Conservation (phyloP, 352 stramenopile genomes). For the Peronospora destructor region DNA sequence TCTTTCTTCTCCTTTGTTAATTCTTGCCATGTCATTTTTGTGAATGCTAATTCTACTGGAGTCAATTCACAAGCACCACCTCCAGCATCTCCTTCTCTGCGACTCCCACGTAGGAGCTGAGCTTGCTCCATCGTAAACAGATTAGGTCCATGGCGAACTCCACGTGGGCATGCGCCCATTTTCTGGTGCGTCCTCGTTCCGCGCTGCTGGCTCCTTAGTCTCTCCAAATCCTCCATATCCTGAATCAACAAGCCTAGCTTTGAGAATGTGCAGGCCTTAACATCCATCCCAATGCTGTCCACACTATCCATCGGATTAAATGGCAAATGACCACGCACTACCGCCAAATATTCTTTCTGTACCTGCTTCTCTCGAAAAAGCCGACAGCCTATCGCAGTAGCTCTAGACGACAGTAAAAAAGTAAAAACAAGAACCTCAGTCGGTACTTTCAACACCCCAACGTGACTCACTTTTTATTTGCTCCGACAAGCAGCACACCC, state of each 20-base stretch:
- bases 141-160: constrained; percentile 49
- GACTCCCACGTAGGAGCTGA: constrained; percentile 26
- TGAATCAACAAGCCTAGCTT: constrained; percentile 61
- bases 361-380: constrained; percentile 77
- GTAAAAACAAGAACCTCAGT: constrained; percentile 3
- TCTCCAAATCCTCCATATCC: constrained; percentile 64
- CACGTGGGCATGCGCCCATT: constrained; percentile 44
- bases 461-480: constrained; percentile 51
- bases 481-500: constrained; percentile 75
- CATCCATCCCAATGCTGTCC: constrained; percentile 4
- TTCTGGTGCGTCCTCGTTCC: constrained; percentile 45
- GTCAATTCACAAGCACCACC: constrained; percentile 21
- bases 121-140: constrained; percentile 69
- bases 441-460: background rate
- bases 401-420: constrained; percentile 27
- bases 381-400: constrained; percentile 50
- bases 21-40: constrained; percentile 39
- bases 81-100: constrained; percentile 10
- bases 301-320: constrained; percentile 40
- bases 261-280: constrained; percentile 50
- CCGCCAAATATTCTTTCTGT: constrained; percentile 81
- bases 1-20: constrained; percentile 41
- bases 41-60: constrained; percentile 23
- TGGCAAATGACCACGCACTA: constrained; percentile 66
- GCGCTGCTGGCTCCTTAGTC: constrained; percentile 42